Evolutionary conservation across 352 stramenopile species (phyloP), one percentile per base, ranked within the genome.

Genomic region (Phytophthora lateralis): DNA sequence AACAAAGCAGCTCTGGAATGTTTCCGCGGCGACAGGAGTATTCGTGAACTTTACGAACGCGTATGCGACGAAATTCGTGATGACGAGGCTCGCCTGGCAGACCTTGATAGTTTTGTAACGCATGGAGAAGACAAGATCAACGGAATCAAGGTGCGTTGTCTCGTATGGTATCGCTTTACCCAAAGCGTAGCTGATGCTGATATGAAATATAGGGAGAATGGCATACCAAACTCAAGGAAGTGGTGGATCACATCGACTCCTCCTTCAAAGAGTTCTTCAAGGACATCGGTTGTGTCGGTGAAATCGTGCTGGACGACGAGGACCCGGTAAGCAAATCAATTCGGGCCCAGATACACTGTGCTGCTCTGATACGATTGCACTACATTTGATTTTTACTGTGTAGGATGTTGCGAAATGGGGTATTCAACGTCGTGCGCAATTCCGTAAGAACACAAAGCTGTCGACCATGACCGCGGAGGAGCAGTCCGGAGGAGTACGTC

Each of bases 341-440:
- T n/a, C 35, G 15, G 14, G 4, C 35, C 15, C 5, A 8, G 26
- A 30, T 30, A 30, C 26, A 30, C 26, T 9, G 26, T 30, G 4
- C 26, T 17, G 35, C 15, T 12, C 32, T 38, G 32, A 41, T 41
- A 41, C 11, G 35, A 41, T 37, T 12, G 9, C 20, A 24, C 5
- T 35, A 41, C 6, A 32, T 24, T 20, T 60, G 46, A 11, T 11
- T 42, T 64, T 29, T 46, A 44, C 38, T 60, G 14, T 64, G 24
- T 24, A 93, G 80, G 85, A 96, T 49, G 81, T 96, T n/a, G 77
- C 88, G 17, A 93, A 93, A 61, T 96, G 88, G 88, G 88, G 88
- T 6, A 91, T 96, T 35, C 77, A 96, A 49, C 84, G 88, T 38
- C 83, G 84, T 8, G 88, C 85, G 20, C 88, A 95, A 62, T 96